These are phyloP conservation scores for Colletotrichum sp. DNA, from an alignment of 2,329 filamentous ascomycete species.

Conservation along the genomic window DNA sequence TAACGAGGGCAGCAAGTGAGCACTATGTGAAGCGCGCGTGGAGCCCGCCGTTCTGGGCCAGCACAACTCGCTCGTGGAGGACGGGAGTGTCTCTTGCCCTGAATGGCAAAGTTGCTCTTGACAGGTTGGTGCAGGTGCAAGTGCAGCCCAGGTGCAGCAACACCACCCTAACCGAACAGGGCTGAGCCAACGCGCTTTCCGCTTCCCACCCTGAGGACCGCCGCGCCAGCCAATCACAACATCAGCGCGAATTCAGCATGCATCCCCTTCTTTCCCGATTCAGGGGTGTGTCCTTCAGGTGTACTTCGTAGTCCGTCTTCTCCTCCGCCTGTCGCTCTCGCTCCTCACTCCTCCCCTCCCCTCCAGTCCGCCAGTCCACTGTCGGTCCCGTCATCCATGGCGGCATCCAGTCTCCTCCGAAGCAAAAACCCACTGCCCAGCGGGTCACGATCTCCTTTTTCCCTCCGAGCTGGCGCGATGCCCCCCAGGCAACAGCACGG, in stretches of 20 bases:
- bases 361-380: not conserved
- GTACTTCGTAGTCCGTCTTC: not conserved
- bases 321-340: not conserved
- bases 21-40: conserved; percentile 1
- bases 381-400: not conserved
- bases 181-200: conserved; percentile 20
- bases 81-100: not conserved
- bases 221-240: not conserved
- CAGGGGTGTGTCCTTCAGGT: not conserved
- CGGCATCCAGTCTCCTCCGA: not conserved
- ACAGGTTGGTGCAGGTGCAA: not conserved
- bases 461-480: not conserved
- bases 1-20: not conserved
- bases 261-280: not conserved
- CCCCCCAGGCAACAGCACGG: not conserved
- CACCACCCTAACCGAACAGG: conserved; percentile 6
- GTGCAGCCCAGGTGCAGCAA: not conserved
- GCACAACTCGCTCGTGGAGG: conserved; percentile 4
- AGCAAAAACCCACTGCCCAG: not conserved
- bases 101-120: not conserved
- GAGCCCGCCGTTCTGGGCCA: not conserved
- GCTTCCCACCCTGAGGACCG: not conserved
- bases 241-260: not conserved
- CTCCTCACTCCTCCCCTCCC: not conserved
- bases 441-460: not conserved